phyloP scores from a whole-genome alignment of 1,284 basidiomycete species.

The Rhizoctonia solani region DNA sequence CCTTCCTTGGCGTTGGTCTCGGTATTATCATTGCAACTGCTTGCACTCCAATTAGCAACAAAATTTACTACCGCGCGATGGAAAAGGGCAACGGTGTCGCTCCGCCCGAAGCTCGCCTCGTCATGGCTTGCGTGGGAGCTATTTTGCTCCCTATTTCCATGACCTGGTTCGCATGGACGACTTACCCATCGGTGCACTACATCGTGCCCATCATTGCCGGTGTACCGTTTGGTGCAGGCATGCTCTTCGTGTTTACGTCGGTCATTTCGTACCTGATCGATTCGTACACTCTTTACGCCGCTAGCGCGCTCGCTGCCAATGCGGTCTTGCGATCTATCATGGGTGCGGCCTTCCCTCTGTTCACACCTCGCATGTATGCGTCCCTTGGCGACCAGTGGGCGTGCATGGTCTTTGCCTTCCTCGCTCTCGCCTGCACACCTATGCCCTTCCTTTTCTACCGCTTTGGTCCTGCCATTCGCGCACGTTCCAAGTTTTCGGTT shows the following conservation, averaged over 20 bases:
- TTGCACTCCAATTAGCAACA: constrained; percentile 57
- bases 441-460: constrained; percentile 54
- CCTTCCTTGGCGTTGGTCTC: constrained; percentile 67
- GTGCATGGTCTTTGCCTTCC: constrained; percentile 62
- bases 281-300: neutral
- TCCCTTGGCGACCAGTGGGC: constrained; percentile 69
- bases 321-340: constrained; percentile 57
- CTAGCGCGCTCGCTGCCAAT: constrained; percentile 1
- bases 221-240: constrained; percentile 63
- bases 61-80: constrained; percentile 57
- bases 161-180: constrained; percentile 62
- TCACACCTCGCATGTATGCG: constrained; percentile 55
- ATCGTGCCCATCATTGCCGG: constrained; percentile 64
- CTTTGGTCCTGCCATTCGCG: constrained; percentile 7
- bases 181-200: constrained; percentile 50
- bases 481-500: constrained; percentile 23
- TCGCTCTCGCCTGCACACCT: constrained; percentile 61
- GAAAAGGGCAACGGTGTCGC: constrained; percentile 55
- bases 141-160: constrained; percentile 61
- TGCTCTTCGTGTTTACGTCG: constrained; percentile 49
- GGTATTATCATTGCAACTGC: constrained; percentile 60
- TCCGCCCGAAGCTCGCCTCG: constrained; percentile 67
- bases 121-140: constrained; percentile 60
- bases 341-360: neutral
- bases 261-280: constrained; percentile 25